phyloP scores from a whole-genome alignment of 2,329 filamentous ascomycete genomes.

The Hypomyces rosellus region DNA sequence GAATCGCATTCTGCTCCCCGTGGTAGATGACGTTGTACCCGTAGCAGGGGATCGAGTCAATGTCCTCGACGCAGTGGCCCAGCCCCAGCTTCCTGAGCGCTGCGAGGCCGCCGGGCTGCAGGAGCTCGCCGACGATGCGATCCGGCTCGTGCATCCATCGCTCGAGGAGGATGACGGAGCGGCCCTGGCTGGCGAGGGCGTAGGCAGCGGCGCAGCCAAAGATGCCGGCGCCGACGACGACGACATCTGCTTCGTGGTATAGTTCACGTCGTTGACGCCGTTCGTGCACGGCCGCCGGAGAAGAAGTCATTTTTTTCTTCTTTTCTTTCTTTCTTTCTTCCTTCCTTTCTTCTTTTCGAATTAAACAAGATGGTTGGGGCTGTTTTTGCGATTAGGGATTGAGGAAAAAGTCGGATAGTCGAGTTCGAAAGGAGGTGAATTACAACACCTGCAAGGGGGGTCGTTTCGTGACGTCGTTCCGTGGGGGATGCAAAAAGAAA shows the following conservation, averaged over 20 bases:
- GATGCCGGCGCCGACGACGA: conserved; percentile 87
- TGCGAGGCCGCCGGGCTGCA: conserved; percentile 85
- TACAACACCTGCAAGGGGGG: background rate
- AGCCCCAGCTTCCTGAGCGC: conserved; percentile 78
- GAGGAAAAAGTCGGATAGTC: background rate
- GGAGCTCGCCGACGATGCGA: conserved; percentile 88
- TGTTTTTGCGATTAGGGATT: background rate
- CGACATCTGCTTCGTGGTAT: conserved; percentile 69
- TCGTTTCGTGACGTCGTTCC: background rate
- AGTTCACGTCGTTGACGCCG: conserved; percentile 41
- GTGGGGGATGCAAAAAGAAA: background rate
- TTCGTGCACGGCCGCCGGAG: conserved; percentile 26
- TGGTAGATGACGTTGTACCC: conserved; percentile 88
- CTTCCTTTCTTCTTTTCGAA: background rate
- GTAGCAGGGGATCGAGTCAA: conserved; percentile 75
- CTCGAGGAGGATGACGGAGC: conserved; percentile 86
- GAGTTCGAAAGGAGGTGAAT: background rate
- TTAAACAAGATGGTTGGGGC: background rate
- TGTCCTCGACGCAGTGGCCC: conserved; percentile 74
- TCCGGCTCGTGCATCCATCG: conserved; percentile 85
- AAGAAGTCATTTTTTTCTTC: background rate
- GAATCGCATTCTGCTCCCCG: conserved; percentile 64
- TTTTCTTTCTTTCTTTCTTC: background rate
- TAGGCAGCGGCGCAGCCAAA: conserved; percentile 83
- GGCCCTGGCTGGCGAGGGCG: conserved; percentile 79